Evolutionary conservation across 345 rosid genomes (phyloP).

Genomic region (Populus ilicifolia): DNA sequence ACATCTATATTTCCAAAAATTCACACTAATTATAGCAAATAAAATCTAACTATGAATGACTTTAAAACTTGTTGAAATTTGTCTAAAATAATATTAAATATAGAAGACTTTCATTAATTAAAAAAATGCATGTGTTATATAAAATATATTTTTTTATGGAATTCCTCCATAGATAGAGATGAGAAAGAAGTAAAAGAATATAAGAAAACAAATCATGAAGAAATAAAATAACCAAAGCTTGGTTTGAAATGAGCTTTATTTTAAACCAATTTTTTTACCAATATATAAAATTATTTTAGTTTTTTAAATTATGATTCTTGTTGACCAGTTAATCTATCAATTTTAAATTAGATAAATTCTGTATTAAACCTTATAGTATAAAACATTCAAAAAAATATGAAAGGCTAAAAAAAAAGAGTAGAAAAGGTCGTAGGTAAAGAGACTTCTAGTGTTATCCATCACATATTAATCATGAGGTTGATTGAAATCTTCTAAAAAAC

Average conservation of each 20-base stretch:
- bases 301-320: too few relatives aligned
- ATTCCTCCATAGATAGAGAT: not conserved
- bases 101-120: not conserved
- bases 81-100: not conserved
- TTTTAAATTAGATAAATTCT: rapidly evolving
- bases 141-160: not conserved
- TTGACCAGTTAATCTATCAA: not conserved
- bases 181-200: not conserved
- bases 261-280: too few relatives aligned
- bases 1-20: too few relatives aligned
- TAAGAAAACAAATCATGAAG: not conserved
- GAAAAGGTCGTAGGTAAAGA: not conserved
- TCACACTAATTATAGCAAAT: too few relatives aligned
- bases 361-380: too few relatives aligned
- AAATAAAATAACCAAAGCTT: too few relatives aligned
- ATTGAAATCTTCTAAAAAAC: not conserved
- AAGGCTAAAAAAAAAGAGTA: too few relatives aligned
- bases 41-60: too few relatives aligned
- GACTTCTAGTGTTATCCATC: not conserved
- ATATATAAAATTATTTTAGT: too few relatives aligned
- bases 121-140: not conserved
- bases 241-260: too few relatives aligned
- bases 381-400: too few relatives aligned
- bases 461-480: too few relatives aligned
- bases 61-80: not conserved